These are phyloP conservation scores for Aspergillus sp. DNA, from an alignment of 2,329 filamentous ascomycete species.

Conservation along the genomic window DNA sequence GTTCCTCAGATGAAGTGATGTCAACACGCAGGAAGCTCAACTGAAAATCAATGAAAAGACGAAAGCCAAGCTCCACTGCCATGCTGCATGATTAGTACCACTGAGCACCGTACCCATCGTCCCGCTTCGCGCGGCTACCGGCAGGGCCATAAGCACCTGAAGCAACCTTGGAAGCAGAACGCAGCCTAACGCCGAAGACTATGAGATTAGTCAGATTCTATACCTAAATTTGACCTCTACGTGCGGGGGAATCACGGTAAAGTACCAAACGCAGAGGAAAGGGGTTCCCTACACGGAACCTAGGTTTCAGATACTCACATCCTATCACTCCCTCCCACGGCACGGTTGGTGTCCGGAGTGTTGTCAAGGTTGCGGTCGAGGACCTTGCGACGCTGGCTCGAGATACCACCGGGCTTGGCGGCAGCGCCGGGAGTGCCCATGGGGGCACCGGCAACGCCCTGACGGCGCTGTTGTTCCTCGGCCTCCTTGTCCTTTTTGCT, in stretches of 20 bases:
- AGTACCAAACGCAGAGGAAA: slow-evolving; percentile 77
- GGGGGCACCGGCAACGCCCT: slow-evolving; percentile 62
- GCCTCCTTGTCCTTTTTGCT: slow-evolving; percentile 71
- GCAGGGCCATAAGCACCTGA: slow-evolving; percentile 47
- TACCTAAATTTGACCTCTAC: slow-evolving; percentile 65
- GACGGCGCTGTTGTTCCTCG: slow-evolving; percentile 70
- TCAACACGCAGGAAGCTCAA: slow-evolving; percentile 29
- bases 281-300: slow-evolving; percentile 82
- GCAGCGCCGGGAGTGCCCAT: slow-evolving; percentile 57
- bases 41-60: slow-evolving; percentile 12
- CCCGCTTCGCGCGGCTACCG: slow-evolving; percentile 54
- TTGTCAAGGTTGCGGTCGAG: slow-evolving; percentile 70
- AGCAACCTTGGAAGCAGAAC: slow-evolving; percentile 74
- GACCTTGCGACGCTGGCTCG: slow-evolving; percentile 79
- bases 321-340: slow-evolving; percentile 80
- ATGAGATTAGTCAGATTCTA: slow-evolving; percentile 76
- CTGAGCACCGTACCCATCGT: slow-evolving; percentile 51
- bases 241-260: slow-evolving; percentile 67
- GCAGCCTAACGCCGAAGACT: slow-evolving; percentile 84
- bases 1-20: slow-evolving; percentile 28
- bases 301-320: slow-evolving; percentile 83
- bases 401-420: slow-evolving; percentile 70
- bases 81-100: slow-evolving; percentile 45
- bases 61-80: slow-evolving; percentile 29
- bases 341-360: slow-evolving; percentile 71